A percentile compares a stretch with the other conserved stretches of the same genome.
Evolutionary conservation across 441 rosid genomes (phyloP).

Genomic region (Adansonia rubrostipa): DNA sequence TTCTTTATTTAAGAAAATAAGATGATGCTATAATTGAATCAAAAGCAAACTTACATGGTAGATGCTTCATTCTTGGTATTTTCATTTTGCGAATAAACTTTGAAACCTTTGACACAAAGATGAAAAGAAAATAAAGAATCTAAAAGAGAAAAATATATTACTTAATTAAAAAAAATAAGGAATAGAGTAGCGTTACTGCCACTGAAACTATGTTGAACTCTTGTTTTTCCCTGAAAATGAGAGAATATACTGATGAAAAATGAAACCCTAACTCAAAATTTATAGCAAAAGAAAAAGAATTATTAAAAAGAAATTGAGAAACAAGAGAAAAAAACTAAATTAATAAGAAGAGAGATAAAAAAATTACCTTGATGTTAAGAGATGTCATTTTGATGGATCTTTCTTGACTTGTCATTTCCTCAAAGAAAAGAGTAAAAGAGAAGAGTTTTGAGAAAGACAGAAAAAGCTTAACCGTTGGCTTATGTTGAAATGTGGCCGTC

Average conservation of each 20-base stretch:
- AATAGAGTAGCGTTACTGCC: background rate
- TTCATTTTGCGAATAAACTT: slow-evolving; percentile 51
- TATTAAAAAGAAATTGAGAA: background rate
- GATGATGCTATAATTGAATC: background rate
- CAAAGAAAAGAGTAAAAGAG: background rate
- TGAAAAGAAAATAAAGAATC: background rate
- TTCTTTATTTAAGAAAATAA: background rate
- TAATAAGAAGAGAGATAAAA: background rate
- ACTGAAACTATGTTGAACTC: background rate
- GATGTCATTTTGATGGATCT: slow-evolving; percentile 15
- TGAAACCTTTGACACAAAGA: slow-evolving; percentile 39
- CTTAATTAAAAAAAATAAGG: background rate
- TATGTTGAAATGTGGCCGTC: background rate
- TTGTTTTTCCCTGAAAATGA: slow-evolving; percentile 19
- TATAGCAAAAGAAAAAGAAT: background rate
- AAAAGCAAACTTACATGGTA: slow-evolving; percentile 45
- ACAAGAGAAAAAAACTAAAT: background rate
- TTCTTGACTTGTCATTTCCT: background rate
- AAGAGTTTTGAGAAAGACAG: background rate
- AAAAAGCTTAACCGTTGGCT: background rate
- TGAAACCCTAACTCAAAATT: slow-evolving; percentile 4
- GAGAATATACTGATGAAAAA: background rate
- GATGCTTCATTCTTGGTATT: slow-evolving; percentile 40
- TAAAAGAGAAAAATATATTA: background rate
- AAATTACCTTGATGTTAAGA: slow-evolving; percentile 22